Base-by-base conservation (phyloP, 2,329 filamentous ascomycete species). In the Cytospora paraplurivora region DNA sequence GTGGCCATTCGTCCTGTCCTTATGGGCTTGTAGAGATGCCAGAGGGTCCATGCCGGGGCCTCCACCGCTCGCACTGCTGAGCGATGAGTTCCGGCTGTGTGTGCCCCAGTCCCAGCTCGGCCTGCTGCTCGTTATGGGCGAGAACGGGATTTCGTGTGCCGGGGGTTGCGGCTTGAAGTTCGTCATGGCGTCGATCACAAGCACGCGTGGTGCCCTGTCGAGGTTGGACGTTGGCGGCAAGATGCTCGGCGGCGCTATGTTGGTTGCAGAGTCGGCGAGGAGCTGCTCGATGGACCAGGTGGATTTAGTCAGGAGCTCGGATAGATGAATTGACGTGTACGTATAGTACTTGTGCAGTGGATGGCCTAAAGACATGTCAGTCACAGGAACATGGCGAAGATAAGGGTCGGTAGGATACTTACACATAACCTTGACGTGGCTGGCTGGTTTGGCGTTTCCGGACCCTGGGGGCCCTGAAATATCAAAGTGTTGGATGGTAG, bases 181-280 rank as follows among this genome's bases (percentile, higher is more conserved):
- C 8, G 84, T 86, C 69, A 86, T 85, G 72, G 86, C 88, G 73
- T 89, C 86, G 49, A 88, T 82, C 7, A 89, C 82, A 0, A 88
- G 78, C 15, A 88, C 84, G 34, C 76, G 73, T 41, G 78, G 74
- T 1, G 72, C 67, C 35, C 69, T 73, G 47, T 71, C 68, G 70
- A 56, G 72, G 49, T 27, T 61, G 69, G 67, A 71, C 65, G 53
- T 27, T 4, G 27, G 68, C 62, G 68, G 75, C 41, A 68, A 74
- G 32, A 73, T 67, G 51, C 71, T 75, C 41, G 72, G 73, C 41
- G 72, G 73, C 67, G 72, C 72, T 67, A 69, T 71, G 64, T 70
- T 71, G 59, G 66, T 74, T 52, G 72, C 73, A 62, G 69, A 72
- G 54, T 72, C 74, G n/a, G 67, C 67, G 15, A 86, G 74, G 17